phyloP scores from a whole-genome alignment of 2,329 filamentous ascomycete genomes.

The Teratosphaeria gauchensis region DNA sequence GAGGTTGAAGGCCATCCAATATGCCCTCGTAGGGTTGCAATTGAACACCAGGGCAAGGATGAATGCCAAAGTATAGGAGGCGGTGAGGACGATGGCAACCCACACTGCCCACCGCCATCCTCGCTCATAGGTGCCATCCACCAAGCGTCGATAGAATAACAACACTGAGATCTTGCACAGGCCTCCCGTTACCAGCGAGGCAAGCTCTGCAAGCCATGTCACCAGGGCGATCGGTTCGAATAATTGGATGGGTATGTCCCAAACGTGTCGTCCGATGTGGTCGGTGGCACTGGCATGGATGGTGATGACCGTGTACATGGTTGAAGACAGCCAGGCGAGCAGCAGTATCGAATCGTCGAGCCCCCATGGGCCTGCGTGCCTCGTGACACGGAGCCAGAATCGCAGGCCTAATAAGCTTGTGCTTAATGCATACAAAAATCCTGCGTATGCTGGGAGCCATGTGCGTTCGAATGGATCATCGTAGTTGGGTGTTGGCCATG shows the following conservation, averaged over 20 bases:
- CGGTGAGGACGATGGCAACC: slow-evolving; percentile 29
- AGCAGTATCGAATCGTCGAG: slow-evolving; percentile 23
- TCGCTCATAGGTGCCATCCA: slow-evolving; percentile 24
- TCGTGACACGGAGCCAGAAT: slow-evolving; percentile 21
- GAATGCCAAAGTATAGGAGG: slow-evolving; percentile 31
- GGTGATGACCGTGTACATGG: slow-evolving; percentile 13
- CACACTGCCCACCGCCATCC: slow-evolving; percentile 30
- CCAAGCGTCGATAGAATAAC: slow-evolving; percentile 35
- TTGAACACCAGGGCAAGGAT: slow-evolving; percentile 25
- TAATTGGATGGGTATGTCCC: slow-evolving; percentile 21
- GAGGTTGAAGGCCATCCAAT: slow-evolving; percentile 24
- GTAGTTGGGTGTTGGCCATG: slow-evolving; percentile 25
- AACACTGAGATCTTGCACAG: slow-evolving; percentile 30
- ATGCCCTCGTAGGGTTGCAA: slow-evolving; percentile 32
- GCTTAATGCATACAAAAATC: slow-evolving; percentile 15
- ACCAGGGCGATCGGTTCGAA: slow-evolving; percentile 17
- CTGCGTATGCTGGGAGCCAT: slow-evolving; percentile 25
- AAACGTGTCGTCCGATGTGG: slow-evolving; percentile 28
- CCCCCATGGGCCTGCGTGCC: slow-evolving; percentile 19
- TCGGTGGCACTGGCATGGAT: slow-evolving; percentile 16
- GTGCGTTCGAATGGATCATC: slow-evolving; percentile 18
- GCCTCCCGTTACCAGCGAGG: slow-evolving; percentile 21
- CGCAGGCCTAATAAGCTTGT: slow-evolving; percentile 19
- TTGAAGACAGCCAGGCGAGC: slow-evolving; percentile 13
- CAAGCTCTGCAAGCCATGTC: slow-evolving; percentile 25